These are phyloP conservation scores for Ascochyta viciae-villosae DNA, from an alignment of 2,329 filamentous ascomycete genomes.

Conservation along the genomic window DNA sequence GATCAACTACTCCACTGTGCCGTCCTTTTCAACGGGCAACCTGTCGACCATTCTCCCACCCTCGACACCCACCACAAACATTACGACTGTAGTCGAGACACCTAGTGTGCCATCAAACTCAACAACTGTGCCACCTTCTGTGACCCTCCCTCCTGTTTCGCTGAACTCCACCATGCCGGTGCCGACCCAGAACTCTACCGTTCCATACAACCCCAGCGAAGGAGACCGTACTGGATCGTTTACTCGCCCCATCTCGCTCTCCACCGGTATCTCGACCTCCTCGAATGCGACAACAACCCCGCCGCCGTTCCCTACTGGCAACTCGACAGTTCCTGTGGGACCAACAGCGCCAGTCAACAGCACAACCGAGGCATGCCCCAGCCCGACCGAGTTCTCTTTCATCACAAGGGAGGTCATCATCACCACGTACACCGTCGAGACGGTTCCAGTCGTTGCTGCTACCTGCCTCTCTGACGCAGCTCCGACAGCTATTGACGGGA, in stretches of 20 bases:
- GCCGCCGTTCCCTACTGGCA: slow-evolving; percentile 19
- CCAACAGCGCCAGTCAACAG: slow-evolving; percentile 16
- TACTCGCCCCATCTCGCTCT: not conserved
- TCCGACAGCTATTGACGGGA: slow-evolving; percentile 5
- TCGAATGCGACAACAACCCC: slow-evolving; percentile 2
- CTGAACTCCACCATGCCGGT: slow-evolving; percentile 1
- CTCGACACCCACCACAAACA: slow-evolving; percentile 2
- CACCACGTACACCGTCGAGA: slow-evolving; percentile 22
- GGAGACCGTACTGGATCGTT: not conserved
- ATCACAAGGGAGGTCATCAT: slow-evolving; percentile 20
- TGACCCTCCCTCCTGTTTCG: slow-evolving; percentile 3
- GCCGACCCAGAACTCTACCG: not conserved
- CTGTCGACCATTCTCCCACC: slow-evolving; percentile 9
- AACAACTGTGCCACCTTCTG: slow-evolving; percentile 11
- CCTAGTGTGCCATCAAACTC: slow-evolving; percentile 21
- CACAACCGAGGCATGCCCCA: slow-evolving; percentile 19
- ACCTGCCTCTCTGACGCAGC: slow-evolving; percentile 3
- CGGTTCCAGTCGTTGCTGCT: slow-evolving; percentile 10
- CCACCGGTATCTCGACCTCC: not conserved
- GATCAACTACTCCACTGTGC: slow-evolving; percentile 7
- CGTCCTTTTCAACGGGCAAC: slow-evolving; percentile 6
- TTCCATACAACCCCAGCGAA: not conserved
- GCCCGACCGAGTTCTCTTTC: slow-evolving; percentile 19
- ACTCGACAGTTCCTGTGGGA: slow-evolving; percentile 18
- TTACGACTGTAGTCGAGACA: slow-evolving; percentile 18